These are phyloP conservation scores for Claviceps fusiformis DNA, from an alignment of 2,329 filamentous ascomycete genomes.

Conservation along the genomic window DNA sequence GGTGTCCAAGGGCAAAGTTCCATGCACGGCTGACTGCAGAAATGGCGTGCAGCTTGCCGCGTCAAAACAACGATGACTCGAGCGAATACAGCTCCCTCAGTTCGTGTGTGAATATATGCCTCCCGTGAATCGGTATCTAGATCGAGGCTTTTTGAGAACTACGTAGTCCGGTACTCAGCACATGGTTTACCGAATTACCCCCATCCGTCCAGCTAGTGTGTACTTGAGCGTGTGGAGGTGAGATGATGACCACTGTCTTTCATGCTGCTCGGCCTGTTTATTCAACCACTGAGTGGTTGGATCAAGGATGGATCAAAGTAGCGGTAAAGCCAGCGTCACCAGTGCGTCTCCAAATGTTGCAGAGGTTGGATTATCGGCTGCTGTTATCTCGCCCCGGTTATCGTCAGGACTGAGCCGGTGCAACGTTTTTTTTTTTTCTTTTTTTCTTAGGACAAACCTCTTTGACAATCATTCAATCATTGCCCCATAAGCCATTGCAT, in stretches of 20 bases:
- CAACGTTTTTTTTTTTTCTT: neutral
- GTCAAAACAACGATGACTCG: neutral
- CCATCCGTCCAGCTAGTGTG: neutral
- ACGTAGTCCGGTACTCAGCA: neutral
- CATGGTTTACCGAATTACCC: neutral
- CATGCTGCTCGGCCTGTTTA: neutral
- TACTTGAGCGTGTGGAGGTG: neutral
- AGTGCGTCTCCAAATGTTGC: neutral
- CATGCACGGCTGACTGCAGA: slow-evolving; percentile 1
- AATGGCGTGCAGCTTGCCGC: slow-evolving; percentile 1
- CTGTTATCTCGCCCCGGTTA: neutral
- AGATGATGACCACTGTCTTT: neutral
- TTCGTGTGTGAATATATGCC: neutral
- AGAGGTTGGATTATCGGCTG: neutral
- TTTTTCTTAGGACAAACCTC: neutral
- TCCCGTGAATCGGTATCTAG: neutral
- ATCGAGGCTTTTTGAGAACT: neutral
- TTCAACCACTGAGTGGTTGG: neutral
- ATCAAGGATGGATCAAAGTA: neutral
- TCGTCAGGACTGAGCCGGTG: neutral
- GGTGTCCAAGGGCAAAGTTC: neutral
- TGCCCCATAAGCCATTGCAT: no score
- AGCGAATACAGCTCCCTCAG: neutral
- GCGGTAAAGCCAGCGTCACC: slow-evolving; percentile 1
- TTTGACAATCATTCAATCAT: no score